Percentiles rank a stretch among this genome's conserved stretches.
phyloP scores from a whole-genome alignment of 73 alveolate genomes.

The Tetrahymena malaccensis region DNA sequence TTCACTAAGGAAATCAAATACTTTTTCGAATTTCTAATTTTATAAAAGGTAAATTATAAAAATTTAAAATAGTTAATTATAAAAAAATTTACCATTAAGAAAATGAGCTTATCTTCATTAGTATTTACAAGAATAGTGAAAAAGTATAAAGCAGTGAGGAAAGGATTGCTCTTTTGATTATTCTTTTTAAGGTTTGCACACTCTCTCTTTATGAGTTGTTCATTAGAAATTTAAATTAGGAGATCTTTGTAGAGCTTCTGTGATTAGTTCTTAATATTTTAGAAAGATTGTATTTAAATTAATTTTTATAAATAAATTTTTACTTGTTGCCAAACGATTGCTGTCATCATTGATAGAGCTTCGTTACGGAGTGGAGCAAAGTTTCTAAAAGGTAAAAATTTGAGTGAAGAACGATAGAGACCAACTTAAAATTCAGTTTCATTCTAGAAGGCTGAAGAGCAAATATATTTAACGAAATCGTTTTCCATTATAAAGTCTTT shows the following conservation, averaged over 20 bases:
- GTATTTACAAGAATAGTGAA: background rate
- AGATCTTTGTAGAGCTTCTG: background rate
- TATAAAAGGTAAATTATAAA: background rate
- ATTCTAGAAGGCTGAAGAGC: background rate
- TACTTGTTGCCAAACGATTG: background rate
- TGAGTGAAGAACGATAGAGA: background rate
- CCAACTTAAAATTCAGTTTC: background rate
- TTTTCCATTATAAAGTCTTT: background rate
- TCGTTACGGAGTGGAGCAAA: background rate
- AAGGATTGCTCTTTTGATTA: background rate
- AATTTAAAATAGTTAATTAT: background rate
- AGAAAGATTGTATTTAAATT: background rate
- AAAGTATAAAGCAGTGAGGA: background rate
- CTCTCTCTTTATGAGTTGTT: background rate
- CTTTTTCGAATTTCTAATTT: background rate
- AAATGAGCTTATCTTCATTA: background rate
- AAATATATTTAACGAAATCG: background rate
- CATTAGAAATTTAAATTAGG: background rate
- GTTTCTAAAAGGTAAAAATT: background rate
- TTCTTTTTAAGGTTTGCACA: background rate
- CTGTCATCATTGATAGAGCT: background rate
- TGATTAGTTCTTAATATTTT: background rate
- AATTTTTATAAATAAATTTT: background rate
- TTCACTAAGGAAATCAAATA: background rate
- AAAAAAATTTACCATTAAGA: background rate